These are phyloP conservation scores for Singerocomus inundabilis DNA, from an alignment of 1,284 basidiomycete species.

Conservation along the genomic window DNA sequence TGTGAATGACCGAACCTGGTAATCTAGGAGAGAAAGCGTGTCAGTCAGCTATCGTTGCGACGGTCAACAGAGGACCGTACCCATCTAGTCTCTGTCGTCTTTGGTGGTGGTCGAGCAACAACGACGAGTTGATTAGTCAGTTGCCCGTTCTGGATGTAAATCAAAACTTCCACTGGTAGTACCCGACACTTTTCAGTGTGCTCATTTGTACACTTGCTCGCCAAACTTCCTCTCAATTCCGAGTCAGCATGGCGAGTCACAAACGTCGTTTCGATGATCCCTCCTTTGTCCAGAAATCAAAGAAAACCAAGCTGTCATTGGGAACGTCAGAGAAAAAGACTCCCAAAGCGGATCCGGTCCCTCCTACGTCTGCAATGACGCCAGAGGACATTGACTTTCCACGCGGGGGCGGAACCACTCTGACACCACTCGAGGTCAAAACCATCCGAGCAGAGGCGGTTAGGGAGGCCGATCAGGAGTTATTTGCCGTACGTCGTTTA, in stretches of 20 bases:
- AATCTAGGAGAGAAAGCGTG: slow-evolving; percentile 35
- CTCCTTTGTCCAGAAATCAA: slow-evolving; percentile 46
- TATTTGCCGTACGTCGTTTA: slow-evolving; percentile 56
- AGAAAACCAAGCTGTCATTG: slow-evolving; percentile 49
- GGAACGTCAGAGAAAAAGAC: slow-evolving; percentile 29
- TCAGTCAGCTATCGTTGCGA: slow-evolving; percentile 4
- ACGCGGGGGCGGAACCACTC: slow-evolving; percentile 79
- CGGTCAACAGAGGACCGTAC: slow-evolving; percentile 12
- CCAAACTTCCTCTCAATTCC: neutral
- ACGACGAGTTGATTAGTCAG: neutral
- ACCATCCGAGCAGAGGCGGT: slow-evolving; percentile 81
- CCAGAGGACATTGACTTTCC: slow-evolving; percentile 91
- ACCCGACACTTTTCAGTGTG: neutral
- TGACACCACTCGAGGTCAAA: slow-evolving; percentile 92
- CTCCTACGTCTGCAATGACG: slow-evolving; percentile 42
- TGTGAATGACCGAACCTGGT: slow-evolving; percentile 37
- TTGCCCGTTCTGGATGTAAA: slow-evolving; percentile 15
- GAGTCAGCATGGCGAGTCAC: slow-evolving; percentile 42
- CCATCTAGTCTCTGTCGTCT: slow-evolving; percentile 17
- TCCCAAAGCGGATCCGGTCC: slow-evolving; percentile 24
- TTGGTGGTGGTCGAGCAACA: neutral
- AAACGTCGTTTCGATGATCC: slow-evolving; percentile 63
- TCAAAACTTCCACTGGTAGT: too few species aligned
- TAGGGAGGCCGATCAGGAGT: slow-evolving; percentile 80
- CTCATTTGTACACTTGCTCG: neutral